Percentiles rank a stretch among this genome's conserved stretches.
phyloP scores from a whole-genome alignment of 2,329 filamentous ascomycete species.

The Microascus cirrosus region DNA sequence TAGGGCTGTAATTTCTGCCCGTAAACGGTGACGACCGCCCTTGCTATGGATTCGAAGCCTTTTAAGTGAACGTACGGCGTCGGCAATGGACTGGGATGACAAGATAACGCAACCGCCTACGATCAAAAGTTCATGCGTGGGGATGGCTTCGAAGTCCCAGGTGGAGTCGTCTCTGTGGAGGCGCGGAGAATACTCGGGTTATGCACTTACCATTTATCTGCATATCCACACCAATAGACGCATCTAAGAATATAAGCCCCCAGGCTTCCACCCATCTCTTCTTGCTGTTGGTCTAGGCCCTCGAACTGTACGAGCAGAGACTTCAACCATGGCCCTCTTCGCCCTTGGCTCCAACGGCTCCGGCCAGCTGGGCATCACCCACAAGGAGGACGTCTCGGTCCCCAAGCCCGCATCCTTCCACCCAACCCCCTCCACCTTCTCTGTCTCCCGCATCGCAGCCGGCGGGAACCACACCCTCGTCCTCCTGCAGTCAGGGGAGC shows the following conservation, averaged over 20 bases:
- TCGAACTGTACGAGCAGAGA: neutral
- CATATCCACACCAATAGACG: neutral
- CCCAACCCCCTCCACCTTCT: conserved; percentile 20
- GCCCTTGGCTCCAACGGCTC: conserved; percentile 69
- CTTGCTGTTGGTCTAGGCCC: neutral
- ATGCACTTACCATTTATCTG: neutral
- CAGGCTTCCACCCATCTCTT: neutral
- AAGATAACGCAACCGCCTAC: too few species aligned
- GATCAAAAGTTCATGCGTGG: too few species aligned
- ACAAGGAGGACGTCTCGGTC: conserved; percentile 58
- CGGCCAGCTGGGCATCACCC: conserved; percentile 61
- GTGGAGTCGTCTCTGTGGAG: neutral
- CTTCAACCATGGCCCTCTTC: conserved; percentile 44
- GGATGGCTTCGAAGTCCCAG: neutral
- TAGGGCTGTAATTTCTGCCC: too few species aligned
- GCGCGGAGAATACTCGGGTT: neutral
- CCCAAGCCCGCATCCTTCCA: conserved; percentile 53
- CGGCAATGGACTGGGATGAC: too few species aligned
- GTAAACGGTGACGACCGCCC: too few species aligned
- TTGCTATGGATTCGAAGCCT: too few species aligned
- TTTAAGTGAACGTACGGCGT: too few species aligned
- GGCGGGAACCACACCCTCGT: conserved; percentile 86
- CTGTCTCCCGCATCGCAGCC: conserved; percentile 32
- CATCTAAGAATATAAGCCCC: neutral
- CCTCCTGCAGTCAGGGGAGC: conserved; percentile 42